Base-by-base conservation (phyloP, 106 monocot species). In the Apostasia shenzhenica region DNA sequence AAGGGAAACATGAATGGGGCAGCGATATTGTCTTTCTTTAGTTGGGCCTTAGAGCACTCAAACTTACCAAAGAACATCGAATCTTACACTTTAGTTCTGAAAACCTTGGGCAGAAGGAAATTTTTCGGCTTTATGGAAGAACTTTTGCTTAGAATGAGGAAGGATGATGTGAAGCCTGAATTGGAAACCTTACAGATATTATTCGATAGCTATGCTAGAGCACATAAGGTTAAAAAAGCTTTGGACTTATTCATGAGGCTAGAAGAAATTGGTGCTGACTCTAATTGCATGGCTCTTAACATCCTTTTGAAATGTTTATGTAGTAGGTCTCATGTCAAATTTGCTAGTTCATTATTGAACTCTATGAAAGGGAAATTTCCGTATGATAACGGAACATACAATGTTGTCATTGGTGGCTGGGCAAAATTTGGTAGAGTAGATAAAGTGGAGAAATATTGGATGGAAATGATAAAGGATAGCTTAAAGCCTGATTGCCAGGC, bases 341-440 rank as follows among this genome's bases (percentile, higher is more conserved):
- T 83, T 61, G 92, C 90, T 37, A 76, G 46, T 52, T 79, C 87
- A 0, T 70, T 86, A 9, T 74, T 99, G 49, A 81, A 82, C 67
- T 79, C 68, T 1, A 78, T 77, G 78, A 83, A 70, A 71, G 87
- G 83, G 13, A 78, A 77, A 56, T 48, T 92, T 39, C 42, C 41
- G n/a, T 82, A 77, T 45, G 72, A 84, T 77, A 81, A 38, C 40
- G 12, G 1, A 45, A 69, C 73, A 8, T 97, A 87, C 54, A 83
- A 97, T 85, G 83, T 66, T 68, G 77, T 97, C 49, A 83, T 97
- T 54, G 78, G 75, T 39, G 89, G 92, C 12, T 92, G 97, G 90
- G 86, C 97, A 1, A 99, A 69, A 57, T 70, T 82, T 37, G 97
- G 97, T 7, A 84, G 76, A 45, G 77, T 90, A 11, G 85, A 84